A percentile compares a stretch with the other conserved stretches of the same genome.
Evolutionary conservation across 1,284 basidiomycete genomes (phyloP).

Genomic region (Ceratobasidium sp.): DNA sequence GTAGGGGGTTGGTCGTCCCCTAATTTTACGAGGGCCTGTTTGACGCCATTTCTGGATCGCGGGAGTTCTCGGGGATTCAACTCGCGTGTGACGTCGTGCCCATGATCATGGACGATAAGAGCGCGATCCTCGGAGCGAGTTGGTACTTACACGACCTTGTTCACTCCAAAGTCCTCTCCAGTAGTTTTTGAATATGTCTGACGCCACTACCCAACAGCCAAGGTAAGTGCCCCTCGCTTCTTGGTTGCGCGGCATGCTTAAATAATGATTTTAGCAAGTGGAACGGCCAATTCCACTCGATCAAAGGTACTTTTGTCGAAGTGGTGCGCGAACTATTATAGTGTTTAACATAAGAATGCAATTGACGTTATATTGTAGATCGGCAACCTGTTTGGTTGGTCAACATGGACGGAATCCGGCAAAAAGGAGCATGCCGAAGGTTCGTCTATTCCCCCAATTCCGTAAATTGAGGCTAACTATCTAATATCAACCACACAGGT

Average conservation of each 20-base stretch:
- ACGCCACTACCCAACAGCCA: slow-evolving; percentile 6
- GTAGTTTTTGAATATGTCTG: slow-evolving; percentile 20
- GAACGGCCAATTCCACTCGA: slow-evolving; percentile 47
- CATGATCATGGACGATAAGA: not conserved
- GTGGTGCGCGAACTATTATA: slow-evolving; percentile 28
- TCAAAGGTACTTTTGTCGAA: slow-evolving; percentile 49
- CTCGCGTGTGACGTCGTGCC: slow-evolving; percentile 3
- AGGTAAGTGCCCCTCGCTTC: not conserved
- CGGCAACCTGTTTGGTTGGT: slow-evolving; percentile 42
- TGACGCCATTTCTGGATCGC: not conserved
- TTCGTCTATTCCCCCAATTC: not conserved
- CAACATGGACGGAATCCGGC: slow-evolving; percentile 46
- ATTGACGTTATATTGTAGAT: slow-evolving; percentile 10
- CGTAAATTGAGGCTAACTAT: not conserved
- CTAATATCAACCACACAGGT: not conserved
- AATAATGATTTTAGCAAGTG: slow-evolving; percentile 34
- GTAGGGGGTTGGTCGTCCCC: too few species aligned
- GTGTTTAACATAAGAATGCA: not conserved
- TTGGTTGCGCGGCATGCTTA: not conserved
- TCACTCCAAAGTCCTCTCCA: too few species aligned
- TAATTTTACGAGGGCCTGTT: not conserved
- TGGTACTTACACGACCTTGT: too few species aligned
- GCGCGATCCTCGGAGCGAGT: too few species aligned
- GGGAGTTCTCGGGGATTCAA: too few species aligned
- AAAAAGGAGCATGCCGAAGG: slow-evolving; percentile 49